These are phyloP conservation scores for Syzygium aqueum DNA, from an alignment of 345 rosid genomes.

Conservation along the genomic window DNA sequence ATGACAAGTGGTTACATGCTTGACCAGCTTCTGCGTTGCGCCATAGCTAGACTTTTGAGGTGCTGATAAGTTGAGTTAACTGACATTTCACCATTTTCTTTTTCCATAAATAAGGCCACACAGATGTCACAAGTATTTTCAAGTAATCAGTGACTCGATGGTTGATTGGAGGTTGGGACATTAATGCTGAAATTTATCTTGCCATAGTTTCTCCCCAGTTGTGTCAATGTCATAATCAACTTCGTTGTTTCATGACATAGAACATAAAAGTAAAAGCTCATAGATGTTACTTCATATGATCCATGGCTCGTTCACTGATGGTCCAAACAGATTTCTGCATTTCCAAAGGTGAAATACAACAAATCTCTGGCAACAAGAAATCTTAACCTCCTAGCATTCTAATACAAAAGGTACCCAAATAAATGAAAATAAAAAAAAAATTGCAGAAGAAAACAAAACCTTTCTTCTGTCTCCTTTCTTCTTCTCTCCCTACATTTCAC, in stretches of 20 bases:
- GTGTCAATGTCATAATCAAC: background rate
- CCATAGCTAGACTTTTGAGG: background rate
- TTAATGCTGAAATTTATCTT: background rate
- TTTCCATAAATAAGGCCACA: background rate
- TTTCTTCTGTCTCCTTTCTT: background rate
- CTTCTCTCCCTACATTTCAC: background rate
- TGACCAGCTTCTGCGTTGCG: background rate
- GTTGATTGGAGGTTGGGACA: background rate
- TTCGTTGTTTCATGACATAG: background rate
- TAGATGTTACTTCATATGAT: background rate
- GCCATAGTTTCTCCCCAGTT: background rate
- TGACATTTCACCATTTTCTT: background rate
- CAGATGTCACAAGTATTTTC: background rate
- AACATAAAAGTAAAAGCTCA: background rate
- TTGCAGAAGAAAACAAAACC: background rate
- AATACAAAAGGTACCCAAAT: background rate
- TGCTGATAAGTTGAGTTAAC: background rate
- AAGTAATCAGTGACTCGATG: background rate
- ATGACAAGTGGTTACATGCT: background rate
- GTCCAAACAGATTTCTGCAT: background rate
- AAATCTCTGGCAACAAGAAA: background rate
- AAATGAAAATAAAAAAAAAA: background rate
- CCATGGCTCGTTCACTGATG: background rate
- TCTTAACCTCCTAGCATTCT: background rate
- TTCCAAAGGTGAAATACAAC: background rate